Base-by-base conservation (phyloP, 179 eudicot genomes). In the Silene coronaria region DNA sequence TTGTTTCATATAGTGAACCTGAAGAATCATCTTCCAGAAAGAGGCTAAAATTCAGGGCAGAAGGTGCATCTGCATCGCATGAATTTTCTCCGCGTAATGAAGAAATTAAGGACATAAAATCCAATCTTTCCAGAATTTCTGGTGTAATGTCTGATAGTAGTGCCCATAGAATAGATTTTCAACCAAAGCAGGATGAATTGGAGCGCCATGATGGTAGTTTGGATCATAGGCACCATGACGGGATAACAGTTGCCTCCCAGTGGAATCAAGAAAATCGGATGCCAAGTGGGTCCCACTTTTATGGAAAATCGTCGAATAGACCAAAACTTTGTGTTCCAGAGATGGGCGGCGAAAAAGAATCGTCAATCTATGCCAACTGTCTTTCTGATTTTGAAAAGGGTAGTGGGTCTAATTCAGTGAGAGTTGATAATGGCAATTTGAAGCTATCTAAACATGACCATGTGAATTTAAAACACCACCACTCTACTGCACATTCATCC, bases 361-460 rank as follows among this genome's bases (percentile, higher is more conserved):
- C 38, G 19, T 46, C 84, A 57, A 51, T 63, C 11, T 42, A 57
- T 82, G 58, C 80, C 12, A 76, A 65, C 58, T 13, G 60, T 30
- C 53, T 62, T n/a, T 48, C 75, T 70, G 81, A 82, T 19, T 46
- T 48, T 69, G 84, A 73, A 51, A 74, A 77, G 73, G 80, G 75
- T 34, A 73, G 65, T 75, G 79, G 67, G 21, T 42, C 42, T 36
- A 65, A 55, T 78, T 57, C 74, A 26, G 61, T 68, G 59, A 73
- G 73, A 74, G 71, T 68, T 71, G 77, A 82, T 72, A 59, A 63
- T 66, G 73, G 51, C 66, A 70, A 73, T 28, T 78, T 23, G 26
- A 67, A 63, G 63, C 78, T 78, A 30, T 65, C 76, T 51, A 58
- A 74, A 19, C 75, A 42, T 59, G 67, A 76, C 21, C 76, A 53